A percentile compares a stretch with the other conserved stretches of the same genome.
phyloP scores from a whole-genome alignment of 192 early-diverging fungal species.

The Irineochytrium annulatum region DNA sequence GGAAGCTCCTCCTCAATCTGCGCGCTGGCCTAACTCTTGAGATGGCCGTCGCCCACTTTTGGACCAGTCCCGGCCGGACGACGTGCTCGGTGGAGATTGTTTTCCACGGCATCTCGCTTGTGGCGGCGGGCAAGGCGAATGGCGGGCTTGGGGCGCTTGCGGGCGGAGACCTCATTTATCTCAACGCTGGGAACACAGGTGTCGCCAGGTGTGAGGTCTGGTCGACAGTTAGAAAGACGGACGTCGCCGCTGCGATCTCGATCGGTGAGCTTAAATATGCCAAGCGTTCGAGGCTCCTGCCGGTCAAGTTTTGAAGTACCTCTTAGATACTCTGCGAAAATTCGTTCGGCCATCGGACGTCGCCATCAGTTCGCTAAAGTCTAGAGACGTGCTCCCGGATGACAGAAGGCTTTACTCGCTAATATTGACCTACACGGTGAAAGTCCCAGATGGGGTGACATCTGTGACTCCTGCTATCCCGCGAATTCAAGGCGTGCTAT shows the following conservation, averaged over 20 bases:
- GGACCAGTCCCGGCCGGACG: slow-evolving; percentile 73
- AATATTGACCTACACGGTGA: slow-evolving; percentile 70
- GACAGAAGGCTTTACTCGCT: slow-evolving; percentile 66
- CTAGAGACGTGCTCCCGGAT: slow-evolving; percentile 74
- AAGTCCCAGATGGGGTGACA: slow-evolving; percentile 44
- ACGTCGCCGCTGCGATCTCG: slow-evolving; percentile 41
- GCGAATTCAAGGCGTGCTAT: slow-evolving; percentile 59
- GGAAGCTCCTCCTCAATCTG: slow-evolving; percentile 47
- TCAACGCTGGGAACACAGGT: slow-evolving; percentile 44
- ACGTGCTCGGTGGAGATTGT: slow-evolving; percentile 62
- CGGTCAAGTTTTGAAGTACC: no score
- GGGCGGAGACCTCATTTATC: slow-evolving; percentile 26
- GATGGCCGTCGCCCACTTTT: slow-evolving; percentile 76
- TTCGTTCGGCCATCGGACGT: slow-evolving; percentile 60
- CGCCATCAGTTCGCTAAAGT: slow-evolving; percentile 60
- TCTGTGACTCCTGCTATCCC: slow-evolving; percentile 60
- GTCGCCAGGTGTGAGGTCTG: slow-evolving; percentile 70
- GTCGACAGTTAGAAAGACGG: slow-evolving; percentile 69
- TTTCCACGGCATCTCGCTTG: slow-evolving; percentile 73
- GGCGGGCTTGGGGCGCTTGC: slow-evolving; percentile 18
- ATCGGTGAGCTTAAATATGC: no score
- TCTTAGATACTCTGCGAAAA: slow-evolving; percentile 63
- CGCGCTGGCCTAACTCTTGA: slow-evolving; percentile 3
- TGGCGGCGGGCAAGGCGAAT: slow-evolving; percentile 34
- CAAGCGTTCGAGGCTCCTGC: no score